phyloP scores from a whole-genome alignment of 1,139 yeast genomes.

The Geotrichum cucujoidarum region DNA sequence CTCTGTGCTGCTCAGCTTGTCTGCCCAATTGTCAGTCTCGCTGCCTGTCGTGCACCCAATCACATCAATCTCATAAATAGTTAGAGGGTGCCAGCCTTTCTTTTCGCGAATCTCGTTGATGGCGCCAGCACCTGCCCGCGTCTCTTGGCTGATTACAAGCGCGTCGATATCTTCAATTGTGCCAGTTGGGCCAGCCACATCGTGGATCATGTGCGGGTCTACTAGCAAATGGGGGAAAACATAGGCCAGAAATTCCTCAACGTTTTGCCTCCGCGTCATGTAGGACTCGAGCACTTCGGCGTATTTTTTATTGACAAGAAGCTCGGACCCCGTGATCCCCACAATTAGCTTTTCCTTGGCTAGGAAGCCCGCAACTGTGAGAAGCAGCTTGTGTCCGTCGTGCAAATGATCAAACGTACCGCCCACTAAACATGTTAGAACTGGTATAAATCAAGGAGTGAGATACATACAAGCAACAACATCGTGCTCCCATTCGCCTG shows the following conservation, averaged over 20 bases:
- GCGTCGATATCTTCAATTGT: conserved; percentile 69
- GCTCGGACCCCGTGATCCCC: conserved; percentile 78
- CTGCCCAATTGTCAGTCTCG: conserved; percentile 54
- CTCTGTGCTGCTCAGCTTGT: conserved; percentile 80
- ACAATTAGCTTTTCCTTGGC: conserved; percentile 55
- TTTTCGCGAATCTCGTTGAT: conserved; percentile 62
- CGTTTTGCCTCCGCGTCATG: conserved; percentile 46
- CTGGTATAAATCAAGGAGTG: no score
- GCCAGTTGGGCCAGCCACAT: conserved; percentile 94
- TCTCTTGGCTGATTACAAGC: conserved; percentile 75
- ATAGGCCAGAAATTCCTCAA: conserved; percentile 46
- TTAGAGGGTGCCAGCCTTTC: conserved; percentile 51
- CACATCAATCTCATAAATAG: conserved; percentile 60
- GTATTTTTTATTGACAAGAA: conserved; percentile 70
- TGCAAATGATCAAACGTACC: conserved; percentile 97
- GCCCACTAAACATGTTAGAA: no score
- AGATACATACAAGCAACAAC: conserved; percentile 25
- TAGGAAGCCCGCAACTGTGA: conserved; percentile 67
- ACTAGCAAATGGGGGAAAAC: conserved; percentile 44
- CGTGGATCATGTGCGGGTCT: conserved; percentile 60
- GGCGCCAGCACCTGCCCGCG: conserved; percentile 65
- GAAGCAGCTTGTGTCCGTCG: conserved; percentile 85
- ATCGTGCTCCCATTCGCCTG: conserved; percentile 24
- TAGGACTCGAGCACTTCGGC: conserved; percentile 61
- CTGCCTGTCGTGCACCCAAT: conserved; percentile 49